Conservation (phyloP, 78 protist genomes). For the Dictyostelium discoideum region dicty_2.7 NC_007089.4:6318501-6319000, state of each 20-base stretch:
- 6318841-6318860: slow-evolving; percentile 72
- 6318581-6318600: too few species aligned
- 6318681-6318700: not conserved
- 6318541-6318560: not conserved
- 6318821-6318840: slow-evolving; percentile 67
- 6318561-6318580: not conserved
- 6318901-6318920: slow-evolving; percentile 58
- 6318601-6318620: slow-evolving; percentile 63
- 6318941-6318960: slow-evolving; percentile 86
- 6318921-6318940: slow-evolving; percentile 88
- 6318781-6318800: slow-evolving; percentile 70
- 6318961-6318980: slow-evolving; percentile 41
- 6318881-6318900: not conserved
- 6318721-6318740: slow-evolving; percentile 82
- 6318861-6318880: slow-evolving; percentile 73
- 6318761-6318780: slow-evolving; percentile 79
- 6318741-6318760: slow-evolving; percentile 74
- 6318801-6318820: slow-evolving; percentile 81
- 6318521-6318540: not conserved
- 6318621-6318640: not conserved
- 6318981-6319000: slow-evolving; percentile 77
- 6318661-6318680: not conserved
- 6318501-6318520: not conserved
- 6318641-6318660: too few species aligned
- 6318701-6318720: slow-evolving; percentile 17